Base-by-base conservation (phyloP, 306 rosid species). In the Hippophae rhamnoides region DNA sequence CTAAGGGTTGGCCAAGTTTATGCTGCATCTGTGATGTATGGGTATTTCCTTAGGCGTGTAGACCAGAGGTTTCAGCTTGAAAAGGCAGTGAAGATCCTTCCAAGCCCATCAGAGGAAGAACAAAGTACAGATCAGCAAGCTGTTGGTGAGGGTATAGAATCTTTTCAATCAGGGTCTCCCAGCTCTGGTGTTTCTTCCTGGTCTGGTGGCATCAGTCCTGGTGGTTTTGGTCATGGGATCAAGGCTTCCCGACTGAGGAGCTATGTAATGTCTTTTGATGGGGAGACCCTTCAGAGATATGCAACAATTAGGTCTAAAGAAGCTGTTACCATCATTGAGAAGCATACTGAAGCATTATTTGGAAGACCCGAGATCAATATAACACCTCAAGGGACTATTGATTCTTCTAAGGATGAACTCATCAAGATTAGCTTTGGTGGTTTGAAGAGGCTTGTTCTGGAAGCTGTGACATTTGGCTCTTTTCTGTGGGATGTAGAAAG, bases 401-500 rank as follows among this genome's bases (percentile, higher is more conserved):
- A 81, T 75, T 62, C 95, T 74, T 84, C 82, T 0, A 82, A 84
- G 42, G 90, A 84, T 54, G 86, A 84, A 49, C 74, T 13, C 62
- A 68, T 86, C 73, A 84, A 80, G 72, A 86, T 90, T 43, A 86
- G 97, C 84, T 81, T 90, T 61, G 86, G 86, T 12, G 88, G 94
- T 59, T 68, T 90, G 81, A 84, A 78, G 76, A 78, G 88, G 67
- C 87, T 90, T 58, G 81, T 90, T 66, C 65, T 90, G 74, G 95
- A 90, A 66, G 95, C 97, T 63, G 88, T 86, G 43, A 84, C 97
- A 23, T 90, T 86, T 60, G 97, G 95, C 63, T 82, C 95, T 27
- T 86, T 90, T 67, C 90, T 90, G 14, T 90, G 97, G 97, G 97
- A 90, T 58, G 94, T 86, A 9, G 95, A 90, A 75, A 80, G 94